Evolutionary conservation across 2,329 filamentous ascomycete genomes (phyloP), one percentile per base, ranked within the genome.

Genomic region (Phaeosphaeria sp.): DNA sequence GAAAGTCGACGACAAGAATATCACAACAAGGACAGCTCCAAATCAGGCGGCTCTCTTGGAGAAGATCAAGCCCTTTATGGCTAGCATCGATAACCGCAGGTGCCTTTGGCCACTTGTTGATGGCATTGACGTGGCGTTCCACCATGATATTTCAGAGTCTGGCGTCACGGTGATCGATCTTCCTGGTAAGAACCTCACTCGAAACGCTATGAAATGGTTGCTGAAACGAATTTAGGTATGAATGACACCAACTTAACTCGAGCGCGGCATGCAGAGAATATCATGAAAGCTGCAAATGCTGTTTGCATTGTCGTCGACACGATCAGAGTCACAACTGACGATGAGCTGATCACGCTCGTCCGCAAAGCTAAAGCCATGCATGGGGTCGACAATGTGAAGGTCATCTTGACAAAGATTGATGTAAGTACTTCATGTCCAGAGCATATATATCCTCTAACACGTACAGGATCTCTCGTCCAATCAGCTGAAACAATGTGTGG

Each of bases 341-440:
- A 70, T 18, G 50, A 51, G 15, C 52, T 65, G 1, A 68, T 70
- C 6, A 67, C 52, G 17, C 64, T 23, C 18, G 55, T 54, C 1
- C 41, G 63, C n/a, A 52, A 55, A 2, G 67, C 55, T 4, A 22
- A 62, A 1, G 13, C 47, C 1, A 50, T 58, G 44, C 67, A 62
- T 44, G 66, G 69, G 1, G 23, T 53, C 10, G 22, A 46, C 0
- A 63, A 62, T 1, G 67, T 72, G 11, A 70, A 65, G 30, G 18
- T 70, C 0, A 55, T 70, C 0, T 60, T 66, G 0, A 72, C 69
- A 0, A 70, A 72, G 49, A 68, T 70, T 23, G 69, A 72, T 55
- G 65, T 69, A 52, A 52, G 67, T 62, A n/a, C 25, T 13, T 15
- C 3, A 10, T n/a, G n/a, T n/a, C n/a, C n/a, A n/a, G n/a, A n/a